Evolutionary conservation across 2,329 filamentous ascomycete genomes (phyloP).

Genomic region (Aspergillus cejpii): DNA sequence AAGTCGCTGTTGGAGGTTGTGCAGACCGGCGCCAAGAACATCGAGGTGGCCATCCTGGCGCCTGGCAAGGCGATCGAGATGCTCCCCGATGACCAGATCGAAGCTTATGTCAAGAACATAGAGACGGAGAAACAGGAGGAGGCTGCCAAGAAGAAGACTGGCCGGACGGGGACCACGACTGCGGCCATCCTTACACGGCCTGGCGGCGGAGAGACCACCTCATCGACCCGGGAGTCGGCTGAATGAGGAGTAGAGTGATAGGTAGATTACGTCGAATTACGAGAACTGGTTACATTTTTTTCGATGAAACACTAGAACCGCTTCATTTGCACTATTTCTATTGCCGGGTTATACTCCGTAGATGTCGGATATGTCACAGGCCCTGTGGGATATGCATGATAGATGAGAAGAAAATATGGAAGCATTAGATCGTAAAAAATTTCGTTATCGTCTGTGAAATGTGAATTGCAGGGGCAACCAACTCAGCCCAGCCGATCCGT

Average conservation of each 20-base stretch:
- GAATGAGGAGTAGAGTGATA: conserved; percentile 14
- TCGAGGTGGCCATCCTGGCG: conserved; percentile 97
- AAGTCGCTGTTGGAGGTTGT: conserved; percentile 98
- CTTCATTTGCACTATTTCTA: background rate
- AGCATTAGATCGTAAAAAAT: conserved; percentile 29
- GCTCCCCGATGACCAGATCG: conserved; percentile 91
- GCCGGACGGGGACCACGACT: conserved; percentile 43
- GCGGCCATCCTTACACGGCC: conserved; percentile 65
- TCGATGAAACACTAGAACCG: too few relatives aligned
- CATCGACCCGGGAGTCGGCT: conserved; percentile 15
- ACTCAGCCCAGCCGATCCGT: conserved; percentile 69
- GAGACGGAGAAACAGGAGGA: conserved; percentile 99
- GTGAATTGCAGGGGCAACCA: too few relatives aligned
- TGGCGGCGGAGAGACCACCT: conserved; percentile 39
- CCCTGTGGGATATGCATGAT: background rate
- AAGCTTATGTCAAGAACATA: conserved; percentile 96
- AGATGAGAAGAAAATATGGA: conserved; percentile 6
- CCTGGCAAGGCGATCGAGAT: conserved; percentile 87
- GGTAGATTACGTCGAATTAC: conserved; percentile 12
- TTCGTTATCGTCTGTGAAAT: too few relatives aligned
- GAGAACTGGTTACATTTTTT: conserved; percentile 19
- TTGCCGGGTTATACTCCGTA: background rate
- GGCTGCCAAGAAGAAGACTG: conserved; percentile 92
- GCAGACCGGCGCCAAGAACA: conserved; percentile 98
- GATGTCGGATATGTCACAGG: background rate